Base-by-base conservation (phyloP, 2,329 filamentous ascomycete genomes). In the Didymella exigua region DNA sequence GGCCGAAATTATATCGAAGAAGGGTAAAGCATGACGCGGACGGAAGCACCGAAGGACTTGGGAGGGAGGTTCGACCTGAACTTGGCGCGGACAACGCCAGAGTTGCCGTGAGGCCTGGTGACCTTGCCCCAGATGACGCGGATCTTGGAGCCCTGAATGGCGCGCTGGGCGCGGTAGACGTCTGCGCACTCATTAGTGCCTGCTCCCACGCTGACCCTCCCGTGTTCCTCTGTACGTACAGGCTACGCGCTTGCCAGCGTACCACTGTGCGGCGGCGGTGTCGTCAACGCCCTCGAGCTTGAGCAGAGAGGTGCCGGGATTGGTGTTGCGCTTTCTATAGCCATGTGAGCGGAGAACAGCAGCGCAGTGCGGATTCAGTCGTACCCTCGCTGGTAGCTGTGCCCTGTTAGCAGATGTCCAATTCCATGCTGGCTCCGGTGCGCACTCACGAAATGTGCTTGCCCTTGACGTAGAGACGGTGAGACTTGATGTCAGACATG, bases 261-360 rank as follows among this genome's bases (percentile, higher is more conserved):
- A 99, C 90, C 97, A 70, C 59, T 88, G 90, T 81, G 95, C 93
- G 78, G 89, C 91, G 75, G 90, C 84, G 76, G 89, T 87, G 85
- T 90, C 86, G 75, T 96, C 92, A 75, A 98, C 95, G 80, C 93
- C 93, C 86, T 99, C 93, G 76, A 99, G 96, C 88, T 97, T 95
- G 84, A 99, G 89, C 82, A 98, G 86, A 79, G 90, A 85, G 63
- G 90, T 96, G 82, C 89, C 88, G 73, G 93, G 89, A 85, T 90
- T 92, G 78, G 88, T 92, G 82, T 86, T 89, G 83, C 91, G 90
- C 86, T 96, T 93, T 79, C 89, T 63, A 53, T 49, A 26, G 49
- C 47, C 41, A 52, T 53, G 57, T 68, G 51, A 67, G 61, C 54
- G 56, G 40, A 55, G 45, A 31, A 37, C 48, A 49, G 36, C 53